Evolutionary conservation across 140 eudicot species (phyloP), one percentile per base, ranked within the genome.

Genomic region (Cichorium intybus): DNA sequence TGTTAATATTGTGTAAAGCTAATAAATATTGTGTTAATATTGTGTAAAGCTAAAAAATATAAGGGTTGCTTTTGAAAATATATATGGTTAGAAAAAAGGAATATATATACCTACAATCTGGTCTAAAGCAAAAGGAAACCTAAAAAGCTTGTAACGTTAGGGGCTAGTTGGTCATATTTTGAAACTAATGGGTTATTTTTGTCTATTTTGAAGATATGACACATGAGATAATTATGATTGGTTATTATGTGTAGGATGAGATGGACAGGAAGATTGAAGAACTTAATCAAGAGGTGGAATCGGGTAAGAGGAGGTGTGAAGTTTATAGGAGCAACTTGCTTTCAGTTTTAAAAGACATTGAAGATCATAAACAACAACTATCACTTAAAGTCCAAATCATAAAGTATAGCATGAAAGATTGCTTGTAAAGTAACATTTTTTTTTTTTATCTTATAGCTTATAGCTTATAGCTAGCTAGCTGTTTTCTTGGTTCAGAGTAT

Each of bases 341-440:
- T 24, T 79, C 97, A 35, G 83, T 89, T 58, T 65, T 93, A 64
- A 82, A 69, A 87, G 95, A 93, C 45, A 76, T 93, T 48, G 97
- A 93, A 79, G 88, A 83, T 54, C 95, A 93, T 67, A 93, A 89
- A 62, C 95, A 86, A 47, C 90, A 85, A 64, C 50, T 93, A 6
- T 79, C 95, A 23, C 69, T 84, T 64, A 85, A 88, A 81, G 95
- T 84, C 21, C 81, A 93, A 56, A 84, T 67, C 70, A 76, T 82
- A 68, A 84, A 80, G 84, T 86, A 85, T 64, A 80, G 79, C 89
- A 41, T 93, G 82, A 86, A 83, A 74, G 93, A 88, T 71, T 75
- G 84, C 68, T 71, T 82, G 45, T 80, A 58, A 80, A 71, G 79
- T 64, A 18, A 10, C 1, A 5, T 20, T 18, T 12, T 27, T 62